These are phyloP conservation scores for Drechslerella stenobrocha DNA, from an alignment of 2,329 filamentous ascomycete genomes.

Conservation along the genomic window DNA sequence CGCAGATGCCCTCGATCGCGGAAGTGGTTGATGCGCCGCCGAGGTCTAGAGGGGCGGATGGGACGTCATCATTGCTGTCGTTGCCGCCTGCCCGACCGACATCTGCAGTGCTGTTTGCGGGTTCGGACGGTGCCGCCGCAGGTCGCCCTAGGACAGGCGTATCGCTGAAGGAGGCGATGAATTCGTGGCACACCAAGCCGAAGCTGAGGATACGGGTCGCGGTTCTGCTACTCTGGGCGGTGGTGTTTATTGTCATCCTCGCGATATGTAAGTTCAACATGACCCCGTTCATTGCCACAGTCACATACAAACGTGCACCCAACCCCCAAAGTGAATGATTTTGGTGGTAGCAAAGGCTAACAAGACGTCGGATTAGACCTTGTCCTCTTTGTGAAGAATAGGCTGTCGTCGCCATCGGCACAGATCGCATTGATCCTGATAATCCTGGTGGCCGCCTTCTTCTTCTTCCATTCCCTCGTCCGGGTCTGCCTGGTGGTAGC, in stretches of 20 bases:
- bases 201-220: slow-evolving; percentile 42
- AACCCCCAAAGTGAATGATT: too few species aligned
- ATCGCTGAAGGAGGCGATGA: slow-evolving; percentile 29
- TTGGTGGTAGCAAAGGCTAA: too few species aligned
- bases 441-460: slow-evolving; percentile 71
- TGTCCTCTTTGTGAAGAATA: slow-evolving; percentile 68
- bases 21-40: slow-evolving; percentile 19
- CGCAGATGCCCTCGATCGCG: slow-evolving; percentile 35
- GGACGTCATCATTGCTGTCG: too few species aligned
- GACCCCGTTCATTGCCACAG: too few species aligned
- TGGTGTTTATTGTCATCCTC: slow-evolving; percentile 40
- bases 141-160: too few species aligned
- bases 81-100: too few species aligned
- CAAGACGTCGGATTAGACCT: slow-evolving; percentile 63
- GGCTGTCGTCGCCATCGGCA: slow-evolving; percentile 65
- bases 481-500: slow-evolving; percentile 70
- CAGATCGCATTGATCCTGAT: slow-evolving; percentile 79
- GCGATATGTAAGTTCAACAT: slow-evolving; percentile 56
- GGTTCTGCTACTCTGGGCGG: slow-evolving; percentile 42
- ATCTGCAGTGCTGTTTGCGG: background rate
- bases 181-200: slow-evolving; percentile 24
- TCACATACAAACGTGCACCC: too few species aligned
- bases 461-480: slow-evolving; percentile 79
- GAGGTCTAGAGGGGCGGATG: background rate
- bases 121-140: background rate